A percentile compares a stretch with the other conserved stretches of the same genome.
Conservation (phyloP, 306 rosid species). For the Fagus crenata region DNA sequence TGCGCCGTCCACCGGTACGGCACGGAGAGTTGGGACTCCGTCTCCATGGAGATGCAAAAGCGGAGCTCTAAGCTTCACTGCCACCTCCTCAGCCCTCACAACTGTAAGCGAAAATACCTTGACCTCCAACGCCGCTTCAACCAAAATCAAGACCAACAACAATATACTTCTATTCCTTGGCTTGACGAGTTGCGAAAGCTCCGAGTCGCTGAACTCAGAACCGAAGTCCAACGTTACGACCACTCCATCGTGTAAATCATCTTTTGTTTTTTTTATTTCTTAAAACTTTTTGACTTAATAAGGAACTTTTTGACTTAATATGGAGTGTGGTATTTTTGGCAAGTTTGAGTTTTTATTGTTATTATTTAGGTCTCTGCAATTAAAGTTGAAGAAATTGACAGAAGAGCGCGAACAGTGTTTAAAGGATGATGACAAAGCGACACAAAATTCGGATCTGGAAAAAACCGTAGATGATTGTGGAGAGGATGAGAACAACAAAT, state of each 20-base stretch:
- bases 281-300: neutral
- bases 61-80: constrained; percentile 18
- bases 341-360: neutral
- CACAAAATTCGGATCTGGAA: constrained; percentile 28
- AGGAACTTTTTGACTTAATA: too few relatives aligned
- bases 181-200: constrained; percentile 34
- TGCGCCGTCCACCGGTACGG: constrained; percentile 41
- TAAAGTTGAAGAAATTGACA: constrained; percentile 27
- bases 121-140: constrained; percentile 34
- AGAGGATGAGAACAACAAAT: neutral
- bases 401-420: constrained; percentile 24
- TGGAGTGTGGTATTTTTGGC: neutral
- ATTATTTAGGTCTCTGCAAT: constrained; percentile 30
- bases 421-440: neutral
- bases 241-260: constrained; percentile 28
- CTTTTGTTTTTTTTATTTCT: neutral
- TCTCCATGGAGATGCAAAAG: constrained; percentile 30
- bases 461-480: neutral
- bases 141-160: constrained; percentile 9
- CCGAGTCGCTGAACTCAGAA: constrained; percentile 39
- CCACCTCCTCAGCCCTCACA: constrained; percentile 24
- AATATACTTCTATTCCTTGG: constrained; percentile 12
- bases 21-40: constrained; percentile 33
- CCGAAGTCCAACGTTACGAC: constrained; percentile 33
- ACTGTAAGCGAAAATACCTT: constrained; percentile 26